Evolutionary conservation across 2,329 filamentous ascomycete species (phyloP).

Genomic region (Graphiopsis chlorocephala): DNA sequence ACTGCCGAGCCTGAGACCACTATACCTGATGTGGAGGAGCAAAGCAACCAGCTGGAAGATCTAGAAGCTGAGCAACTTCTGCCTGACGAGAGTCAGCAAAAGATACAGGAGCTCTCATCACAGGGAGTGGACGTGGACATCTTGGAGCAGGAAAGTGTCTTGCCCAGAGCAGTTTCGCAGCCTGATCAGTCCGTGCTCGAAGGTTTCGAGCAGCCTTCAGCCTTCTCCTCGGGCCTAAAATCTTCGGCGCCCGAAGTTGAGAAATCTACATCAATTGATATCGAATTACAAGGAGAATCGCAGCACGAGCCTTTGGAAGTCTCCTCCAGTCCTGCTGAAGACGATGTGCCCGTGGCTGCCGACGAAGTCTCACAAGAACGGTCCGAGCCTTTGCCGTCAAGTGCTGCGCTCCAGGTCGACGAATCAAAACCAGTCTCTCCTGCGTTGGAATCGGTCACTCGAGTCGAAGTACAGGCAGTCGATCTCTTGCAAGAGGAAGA

Average conservation of each 20-base stretch:
- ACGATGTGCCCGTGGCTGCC: background rate
- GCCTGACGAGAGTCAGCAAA: background rate
- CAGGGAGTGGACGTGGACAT: background rate
- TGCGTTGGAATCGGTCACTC: background rate
- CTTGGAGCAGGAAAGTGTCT: background rate
- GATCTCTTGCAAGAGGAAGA: background rate
- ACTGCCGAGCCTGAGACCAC: background rate
- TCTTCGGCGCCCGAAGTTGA: background rate
- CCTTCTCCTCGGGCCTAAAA: background rate
- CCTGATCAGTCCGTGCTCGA: no score
- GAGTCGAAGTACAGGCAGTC: background rate
- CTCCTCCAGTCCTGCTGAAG: background rate
- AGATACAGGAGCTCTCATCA: background rate
- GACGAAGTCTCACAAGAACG: background rate
- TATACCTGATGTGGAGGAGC: background rate
- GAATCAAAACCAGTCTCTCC: background rate
- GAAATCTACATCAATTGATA: background rate
- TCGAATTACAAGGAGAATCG: background rate
- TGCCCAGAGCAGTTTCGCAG: background rate
- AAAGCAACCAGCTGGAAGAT: background rate
- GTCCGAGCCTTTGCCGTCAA: background rate
- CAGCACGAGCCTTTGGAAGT: background rate
- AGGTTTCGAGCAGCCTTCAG: background rate
- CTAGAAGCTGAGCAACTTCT: background rate
- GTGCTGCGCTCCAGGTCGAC: background rate